Evolutionary conservation across 257 asterid genomes (phyloP), one percentile per base, ranked within the genome.

Genomic region (Solanum sejunctum): DNA sequence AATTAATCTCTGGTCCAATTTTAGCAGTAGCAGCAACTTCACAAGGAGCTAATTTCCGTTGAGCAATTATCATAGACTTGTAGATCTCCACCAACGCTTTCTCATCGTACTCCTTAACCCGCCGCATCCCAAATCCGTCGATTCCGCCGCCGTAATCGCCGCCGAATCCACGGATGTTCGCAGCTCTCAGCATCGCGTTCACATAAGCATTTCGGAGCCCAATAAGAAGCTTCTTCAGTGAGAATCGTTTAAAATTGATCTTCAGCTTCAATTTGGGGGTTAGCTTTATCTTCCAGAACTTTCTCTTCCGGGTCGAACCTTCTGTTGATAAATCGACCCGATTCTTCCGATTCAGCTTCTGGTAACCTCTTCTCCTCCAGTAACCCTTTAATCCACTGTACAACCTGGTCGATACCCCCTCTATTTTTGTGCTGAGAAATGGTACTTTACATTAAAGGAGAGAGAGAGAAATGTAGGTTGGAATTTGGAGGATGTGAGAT

Each of bases 21-120:
- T 18, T 61, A 5, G 86, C 69, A 1, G 58, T 20, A 20, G 39
- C 57, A 72, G 80, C 7, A 73, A 91, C 93, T 58, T 92, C 96
- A 39, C 92, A 92, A 47, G 90, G 91, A 61, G 73, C 93, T 82
- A 89, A 7, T 18, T 91, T 92, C 0, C 95, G 93, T 56, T 88
- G 89, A 3, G 90, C 85, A 13, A 71, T 51, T 17, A 89, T 61
- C 60, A 91, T 26, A 23, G 92, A 89, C 58, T 86, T 89, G 60
- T 91, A 91, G 86, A 89, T 85, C 91, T 89, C 90, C 41, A 85
- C 47, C 1, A 91, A 71, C 88, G 88, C 85, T 89, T 60, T 87
- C 87, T 91, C 93, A 21, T 91, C 93, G 63, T 91, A 91, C 85
- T 91, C 93, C 67, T 89, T 91, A 12, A 88, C 49, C 16, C 89